These are phyloP conservation scores for Lachancea quebecensis DNA, from an alignment of 805 yeast genomes.

Conservation along the genomic window DNA sequence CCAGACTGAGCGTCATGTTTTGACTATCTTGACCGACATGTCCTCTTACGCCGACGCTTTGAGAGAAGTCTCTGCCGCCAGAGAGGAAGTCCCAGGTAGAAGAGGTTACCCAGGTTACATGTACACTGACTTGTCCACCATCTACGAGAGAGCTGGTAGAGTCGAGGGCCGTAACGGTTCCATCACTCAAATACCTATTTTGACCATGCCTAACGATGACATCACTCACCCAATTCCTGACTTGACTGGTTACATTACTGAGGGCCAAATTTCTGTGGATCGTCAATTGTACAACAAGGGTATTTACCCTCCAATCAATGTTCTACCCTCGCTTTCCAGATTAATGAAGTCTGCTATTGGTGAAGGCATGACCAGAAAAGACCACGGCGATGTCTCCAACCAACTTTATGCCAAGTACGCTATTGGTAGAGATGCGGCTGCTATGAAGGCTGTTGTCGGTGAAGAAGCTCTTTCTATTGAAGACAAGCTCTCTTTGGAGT, in stretches of 20 bases:
- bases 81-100: conserved; percentile 99
- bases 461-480: conserved; percentile 98
- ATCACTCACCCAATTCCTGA: conserved; percentile 99
- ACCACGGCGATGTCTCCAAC: conserved; percentile 98
- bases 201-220: conserved; percentile 99
- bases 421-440: conserved; percentile 99
- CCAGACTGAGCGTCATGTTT: conserved; percentile 98
- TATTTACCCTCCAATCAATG: conserved; percentile 98
- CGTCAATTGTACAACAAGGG: conserved; percentile 96
- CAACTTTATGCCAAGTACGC: conserved; percentile 99
- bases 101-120: conserved; percentile 99
- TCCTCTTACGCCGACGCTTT: conserved; percentile 99
- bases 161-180: conserved; percentile 99
- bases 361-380: conserved; percentile 99
- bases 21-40: conserved; percentile 98
- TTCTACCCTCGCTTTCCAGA: conserved; percentile 93
- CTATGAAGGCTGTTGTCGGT: conserved; percentile 99
- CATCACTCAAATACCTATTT: conserved; percentile 96
- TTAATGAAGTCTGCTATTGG: conserved; percentile 99
- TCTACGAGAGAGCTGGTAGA: conserved; percentile 99
- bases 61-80: conserved; percentile 99
- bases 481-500: conserved; percentile 94
- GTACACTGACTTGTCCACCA: conserved; percentile 99
- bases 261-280: conserved; percentile 97
- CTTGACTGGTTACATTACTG: conserved; percentile 98